Base-by-base conservation (phyloP, 306 rosid genomes). In the Sesbania bispinosa region DNA sequence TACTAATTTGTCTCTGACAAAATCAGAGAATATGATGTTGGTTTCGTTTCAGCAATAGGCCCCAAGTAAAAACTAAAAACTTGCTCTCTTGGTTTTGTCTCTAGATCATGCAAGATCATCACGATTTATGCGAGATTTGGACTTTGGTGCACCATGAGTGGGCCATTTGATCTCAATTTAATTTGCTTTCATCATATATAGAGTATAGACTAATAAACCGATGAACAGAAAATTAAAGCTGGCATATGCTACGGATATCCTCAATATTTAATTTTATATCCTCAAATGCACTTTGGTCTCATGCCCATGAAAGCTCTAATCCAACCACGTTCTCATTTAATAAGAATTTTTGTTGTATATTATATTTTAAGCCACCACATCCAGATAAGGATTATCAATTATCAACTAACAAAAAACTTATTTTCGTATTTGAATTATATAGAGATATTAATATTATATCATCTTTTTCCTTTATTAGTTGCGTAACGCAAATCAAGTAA, bases 161-260 rank as follows among this genome's bases (percentile, higher is more conserved):
- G 78, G 70, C 48, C 63, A 52, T 41, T 51, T 38, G 1, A 13
- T 69, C 36, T 33, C 18, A 42, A 15, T 53, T 76, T 41, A 42
- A 15, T 53, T 76, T 41, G 21, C 46, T 52, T 26, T 48, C 53
- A 10, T 23, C 51, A 33, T 36, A n/a, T 39, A 48, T 52, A 35
- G 39, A 35, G 29, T 15, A 18, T 0, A 73, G 5, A 14, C 21
- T n/a, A 4, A 64, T 2, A 58, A 16, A 24, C 4, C 33, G 11
- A 32, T 60, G 2, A 46, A 13, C 50, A 47, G 33, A 45, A 16
- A 30, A 64, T 65, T 57, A 26, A 46, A 29, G 26, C 33, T 10
- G 39, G 81, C 30, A 76, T 76, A 81, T 76, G 42, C 75, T 51
- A 18, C 0, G 39, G 35, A 80, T 80, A 81, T 71, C 47, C 75